Conservation (phyloP, 306 rosid species). For the Urtica urens region DNA sequence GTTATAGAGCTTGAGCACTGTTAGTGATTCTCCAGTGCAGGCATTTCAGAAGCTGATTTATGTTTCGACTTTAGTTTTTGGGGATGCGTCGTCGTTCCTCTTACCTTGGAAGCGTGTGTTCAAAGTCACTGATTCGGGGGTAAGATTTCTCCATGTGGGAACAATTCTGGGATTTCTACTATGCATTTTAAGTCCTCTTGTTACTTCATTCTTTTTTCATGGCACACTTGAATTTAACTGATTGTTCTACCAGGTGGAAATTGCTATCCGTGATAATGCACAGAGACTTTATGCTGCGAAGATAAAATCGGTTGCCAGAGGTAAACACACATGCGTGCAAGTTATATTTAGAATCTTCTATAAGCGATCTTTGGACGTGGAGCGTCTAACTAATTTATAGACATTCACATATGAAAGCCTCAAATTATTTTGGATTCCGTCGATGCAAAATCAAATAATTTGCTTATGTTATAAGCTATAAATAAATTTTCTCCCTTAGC, state of each 20-base stretch:
- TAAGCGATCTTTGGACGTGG: not conserved
- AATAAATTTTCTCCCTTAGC: too few relatives aligned
- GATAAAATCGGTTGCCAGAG: slow-evolving; percentile 71
- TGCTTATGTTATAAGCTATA: too few relatives aligned
- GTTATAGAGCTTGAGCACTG: slow-evolving; percentile 66
- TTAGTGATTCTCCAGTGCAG: slow-evolving; percentile 84
- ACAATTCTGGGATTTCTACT: too few relatives aligned
- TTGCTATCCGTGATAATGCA: slow-evolving; percentile 93
- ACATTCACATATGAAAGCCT: too few relatives aligned
- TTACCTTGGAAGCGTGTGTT: slow-evolving; percentile 98
- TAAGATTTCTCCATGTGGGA: slow-evolving; percentile 23
- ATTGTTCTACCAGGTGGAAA: slow-evolving; percentile 53
- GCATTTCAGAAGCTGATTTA: slow-evolving; percentile 96
- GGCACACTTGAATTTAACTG: too few relatives aligned
- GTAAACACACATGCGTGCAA: slow-evolving; percentile 30
- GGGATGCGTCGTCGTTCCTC: slow-evolving; percentile 93
- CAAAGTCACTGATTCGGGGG: slow-evolving; percentile 90
- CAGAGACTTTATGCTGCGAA: slow-evolving; percentile 69
- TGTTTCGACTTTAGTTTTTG: slow-evolving; percentile 87
- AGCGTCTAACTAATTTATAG: too few relatives aligned
- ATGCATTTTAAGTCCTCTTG: too few relatives aligned
- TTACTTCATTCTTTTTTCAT: too few relatives aligned
- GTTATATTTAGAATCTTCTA: not conserved
- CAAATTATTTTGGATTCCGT: too few relatives aligned
- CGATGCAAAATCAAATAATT: too few relatives aligned